Evolutionary conservation across 1,284 basidiomycete species (phyloP), one percentile per base, ranked within the genome.

Genomic region (Leucoagaricus sp.): DNA sequence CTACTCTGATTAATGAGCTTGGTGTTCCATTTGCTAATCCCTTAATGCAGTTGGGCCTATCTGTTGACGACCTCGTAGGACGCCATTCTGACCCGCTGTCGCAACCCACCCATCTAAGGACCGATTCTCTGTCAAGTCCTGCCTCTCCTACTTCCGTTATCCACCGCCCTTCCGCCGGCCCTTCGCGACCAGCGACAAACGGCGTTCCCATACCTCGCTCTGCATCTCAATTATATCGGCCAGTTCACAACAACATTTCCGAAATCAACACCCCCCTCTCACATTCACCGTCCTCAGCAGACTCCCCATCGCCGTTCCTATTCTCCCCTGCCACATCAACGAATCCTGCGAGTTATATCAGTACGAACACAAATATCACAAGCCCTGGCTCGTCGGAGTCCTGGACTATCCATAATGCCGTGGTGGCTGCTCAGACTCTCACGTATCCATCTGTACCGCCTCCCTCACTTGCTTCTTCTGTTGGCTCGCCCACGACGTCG

Each of bases 31-130:
- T 44, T 51, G 38, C 29, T 61, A 33, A 53, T 25, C 5, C 29
- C 19, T 15, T 31, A 46, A n/a, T 40, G 48, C 50, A 92, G 89
- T 75, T 90, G 23, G 87, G 87, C 23, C 67, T 90, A 48, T 76
- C 89, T 0, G 84, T 91, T 25, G 89, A 93, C 61, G 85, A 85
- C 65, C 72, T 92, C 53, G 85, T 91, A 57, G 89, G 89, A 7
- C 67, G 90, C 28, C 79, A 85, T 7, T 55, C 74, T 0, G 89
- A 91, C 56, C 81, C 87, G 4, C 83, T 81, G 63, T 84, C 86
- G 7, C 87, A 88, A 61, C 84, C 86, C 2, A 85, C 79, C 0
- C 86, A 90, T 64, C 78, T 77, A 7, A 77, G 86, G 13, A 75
- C 78, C 29, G 67, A 72, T 19, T 80, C 78, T 13, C 68, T 70